Percentiles rank a stretch among this genome's conserved stretches.
Conservation (phyloP, 805 yeast genomes). For the Ogataea pini region DNA sequence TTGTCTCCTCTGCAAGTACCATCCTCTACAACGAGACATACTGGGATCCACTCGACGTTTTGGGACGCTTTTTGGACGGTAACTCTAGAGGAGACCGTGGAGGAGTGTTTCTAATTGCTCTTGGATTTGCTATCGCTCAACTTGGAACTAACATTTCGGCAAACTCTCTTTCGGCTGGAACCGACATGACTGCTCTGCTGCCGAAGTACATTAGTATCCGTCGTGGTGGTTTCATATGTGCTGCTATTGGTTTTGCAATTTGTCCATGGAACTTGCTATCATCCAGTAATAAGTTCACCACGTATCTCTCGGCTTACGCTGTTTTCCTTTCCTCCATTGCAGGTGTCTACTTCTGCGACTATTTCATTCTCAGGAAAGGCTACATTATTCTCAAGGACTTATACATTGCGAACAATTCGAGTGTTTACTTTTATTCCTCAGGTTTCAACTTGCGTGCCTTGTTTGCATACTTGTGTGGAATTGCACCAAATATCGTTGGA, state of each 20-base stretch:
- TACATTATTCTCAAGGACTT: slow-evolving; percentile 62
- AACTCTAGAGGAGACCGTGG: slow-evolving; percentile 63
- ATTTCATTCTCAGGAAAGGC: slow-evolving; percentile 73
- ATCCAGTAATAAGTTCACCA: slow-evolving; percentile 71
- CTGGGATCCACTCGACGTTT: slow-evolving; percentile 85
- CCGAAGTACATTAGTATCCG: slow-evolving; percentile 70
- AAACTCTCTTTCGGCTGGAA: slow-evolving; percentile 70
- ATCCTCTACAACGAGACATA: slow-evolving; percentile 63
- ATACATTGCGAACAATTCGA: slow-evolving; percentile 48
- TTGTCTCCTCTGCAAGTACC: slow-evolving; percentile 79
- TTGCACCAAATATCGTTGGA: slow-evolving; percentile 82
- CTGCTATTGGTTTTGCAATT: slow-evolving; percentile 64
- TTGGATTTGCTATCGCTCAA: slow-evolving; percentile 74
- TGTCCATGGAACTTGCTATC: slow-evolving; percentile 84
- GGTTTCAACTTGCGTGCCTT: slow-evolving; percentile 87
- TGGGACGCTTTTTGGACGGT: slow-evolving; percentile 59
- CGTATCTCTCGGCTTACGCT: slow-evolving; percentile 77
- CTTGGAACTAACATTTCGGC: slow-evolving; percentile 77
- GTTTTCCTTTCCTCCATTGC: slow-evolving; percentile 85
- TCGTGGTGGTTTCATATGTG: slow-evolving; percentile 80
- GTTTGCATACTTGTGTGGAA: slow-evolving; percentile 76
- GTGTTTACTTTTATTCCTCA: slow-evolving; percentile 58
- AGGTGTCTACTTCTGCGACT: slow-evolving; percentile 72
- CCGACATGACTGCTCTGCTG: slow-evolving; percentile 66
- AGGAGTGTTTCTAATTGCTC: slow-evolving; percentile 75